phyloP scores from a whole-genome alignment of 1,139 yeast species.

The Lodderomyces jiufengensis region DNA sequence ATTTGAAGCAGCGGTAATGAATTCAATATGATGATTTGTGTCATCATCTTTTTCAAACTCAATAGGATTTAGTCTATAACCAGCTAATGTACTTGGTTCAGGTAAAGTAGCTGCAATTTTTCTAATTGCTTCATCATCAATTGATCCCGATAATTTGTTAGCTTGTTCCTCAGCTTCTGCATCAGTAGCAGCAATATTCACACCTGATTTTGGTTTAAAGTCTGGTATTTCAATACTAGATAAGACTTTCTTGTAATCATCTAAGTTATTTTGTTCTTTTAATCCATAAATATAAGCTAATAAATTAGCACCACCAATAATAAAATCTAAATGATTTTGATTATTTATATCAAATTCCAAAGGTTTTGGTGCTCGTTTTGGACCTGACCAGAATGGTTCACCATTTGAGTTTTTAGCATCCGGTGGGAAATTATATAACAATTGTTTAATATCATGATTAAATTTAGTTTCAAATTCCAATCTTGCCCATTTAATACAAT shows the following conservation, averaged over 20 bases:
- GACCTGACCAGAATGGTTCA: slow-evolving; percentile 96
- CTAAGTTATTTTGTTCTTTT: slow-evolving; percentile 44
- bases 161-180: slow-evolving; percentile 83
- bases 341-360: slow-evolving; percentile 71
- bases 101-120: slow-evolving; percentile 77
- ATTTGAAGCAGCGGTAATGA: slow-evolving; percentile 95
- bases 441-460: slow-evolving; percentile 82
- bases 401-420: slow-evolving; percentile 91
- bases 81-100: slow-evolving; percentile 83
- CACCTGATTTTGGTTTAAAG: slow-evolving; percentile 71
- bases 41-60: slow-evolving; percentile 99
- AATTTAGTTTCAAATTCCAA: slow-evolving; percentile 79
- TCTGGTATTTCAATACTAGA: slow-evolving; percentile 38
- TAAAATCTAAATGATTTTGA: slow-evolving; percentile 74
- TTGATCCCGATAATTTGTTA: slow-evolving; percentile 41
- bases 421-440: slow-evolving; percentile 87
- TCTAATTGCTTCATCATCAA: slow-evolving; percentile 55
- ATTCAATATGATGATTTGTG: slow-evolving; percentile 91
- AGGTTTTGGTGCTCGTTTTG: slow-evolving; percentile 93
- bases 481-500: slow-evolving; percentile 95
- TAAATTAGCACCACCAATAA: slow-evolving; percentile 86
- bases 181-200: slow-evolving; percentile 84
- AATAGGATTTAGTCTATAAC: slow-evolving; percentile 78
- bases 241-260: slow-evolving; percentile 49
- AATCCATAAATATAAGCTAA: slow-evolving; percentile 89